phyloP scores from a whole-genome alignment of 495 filamentous ascomycete species.

The Trichoderma reesei region DNA sequence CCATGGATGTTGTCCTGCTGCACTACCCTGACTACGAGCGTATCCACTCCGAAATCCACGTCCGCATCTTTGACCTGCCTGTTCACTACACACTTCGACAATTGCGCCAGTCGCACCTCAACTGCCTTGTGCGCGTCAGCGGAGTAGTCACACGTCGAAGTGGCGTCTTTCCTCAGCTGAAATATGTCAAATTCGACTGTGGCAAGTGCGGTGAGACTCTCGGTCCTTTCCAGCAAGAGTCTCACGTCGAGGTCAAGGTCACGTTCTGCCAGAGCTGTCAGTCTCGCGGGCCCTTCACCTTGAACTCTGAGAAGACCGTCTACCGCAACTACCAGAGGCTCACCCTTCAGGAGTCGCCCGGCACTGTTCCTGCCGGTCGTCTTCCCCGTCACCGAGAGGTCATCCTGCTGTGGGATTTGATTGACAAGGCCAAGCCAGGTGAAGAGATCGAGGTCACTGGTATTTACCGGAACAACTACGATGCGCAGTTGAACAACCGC shows the following conservation, averaged over 20 bases:
- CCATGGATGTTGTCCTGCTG: conserved; percentile 87
- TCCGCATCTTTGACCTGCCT: conserved; percentile 90
- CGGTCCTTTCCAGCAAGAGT: conserved; percentile 95
- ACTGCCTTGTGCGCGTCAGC: conserved; percentile 88
- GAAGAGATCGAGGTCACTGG: conserved; percentile 97
- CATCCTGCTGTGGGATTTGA: conserved; percentile 92
- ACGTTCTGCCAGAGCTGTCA: conserved; percentile 97
- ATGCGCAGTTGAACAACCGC: conserved; percentile 94
- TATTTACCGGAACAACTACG: conserved; percentile 97
- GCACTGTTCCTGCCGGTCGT: conserved; percentile 92
- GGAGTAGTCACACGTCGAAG: conserved; percentile 92
- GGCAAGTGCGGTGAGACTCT: conserved; percentile 84
- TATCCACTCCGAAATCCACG: conserved; percentile 96
- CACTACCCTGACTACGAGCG: conserved; percentile 97
- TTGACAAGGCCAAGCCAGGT: conserved; percentile 92
- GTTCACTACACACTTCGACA: conserved; percentile 95
- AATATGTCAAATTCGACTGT: conserved; percentile 97
- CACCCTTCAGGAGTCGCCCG: conserved; percentile 94
- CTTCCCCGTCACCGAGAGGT: conserved; percentile 93
- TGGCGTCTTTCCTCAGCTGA: conserved; percentile 97
- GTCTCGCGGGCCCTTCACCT: conserved; percentile 85
- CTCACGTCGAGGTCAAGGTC: conserved; percentile 89
- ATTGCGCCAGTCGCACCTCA: conserved; percentile 90
- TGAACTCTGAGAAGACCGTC: conserved; percentile 97
- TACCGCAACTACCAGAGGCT: conserved; percentile 99